phyloP scores from a whole-genome alignment of 441 rosid genomes.

The Mallotus japonicus region DNA sequence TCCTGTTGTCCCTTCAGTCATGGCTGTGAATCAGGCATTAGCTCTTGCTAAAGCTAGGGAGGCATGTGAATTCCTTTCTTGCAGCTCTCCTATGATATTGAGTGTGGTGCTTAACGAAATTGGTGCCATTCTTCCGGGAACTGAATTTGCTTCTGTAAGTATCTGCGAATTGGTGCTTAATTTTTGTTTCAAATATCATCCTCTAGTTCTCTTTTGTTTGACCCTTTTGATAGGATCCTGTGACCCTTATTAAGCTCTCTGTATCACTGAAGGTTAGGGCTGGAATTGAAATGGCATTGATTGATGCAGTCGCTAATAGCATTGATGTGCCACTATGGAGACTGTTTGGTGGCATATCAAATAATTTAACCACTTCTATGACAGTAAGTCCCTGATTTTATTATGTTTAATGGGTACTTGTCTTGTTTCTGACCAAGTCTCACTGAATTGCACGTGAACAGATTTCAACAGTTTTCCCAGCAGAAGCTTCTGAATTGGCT shows the following conservation, averaged over 20 bases:
- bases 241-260: slow-evolving; percentile 21
- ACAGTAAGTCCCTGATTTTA: slow-evolving; percentile 49
- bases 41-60: slow-evolving; percentile 65
- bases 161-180: not conserved
- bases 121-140: slow-evolving; percentile 56
- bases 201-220: not conserved
- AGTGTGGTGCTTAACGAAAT: slow-evolving; percentile 42
- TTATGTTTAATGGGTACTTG: not conserved
- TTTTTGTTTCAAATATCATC: not conserved
- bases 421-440: not conserved
- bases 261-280: slow-evolving; percentile 67
- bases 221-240: not conserved
- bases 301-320: slow-evolving; percentile 85
- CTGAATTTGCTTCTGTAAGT: slow-evolving; percentile 83
- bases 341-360: slow-evolving; percentile 79
- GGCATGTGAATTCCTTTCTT: slow-evolving; percentile 50
- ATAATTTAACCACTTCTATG: slow-evolving; percentile 63
- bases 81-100: slow-evolving; percentile 42
- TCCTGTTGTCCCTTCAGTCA: slow-evolving; percentile 68
- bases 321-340: slow-evolving; percentile 70
- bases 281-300: slow-evolving; percentile 89
- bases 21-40: slow-evolving; percentile 63
- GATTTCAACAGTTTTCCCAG: slow-evolving; percentile 78
- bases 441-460: slow-evolving; percentile 27
- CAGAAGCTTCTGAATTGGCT: slow-evolving; percentile 68